A percentile compares a stretch with the other conserved stretches of the same genome.
Conservation (phyloP, 1,284 basidiomycete species). For the Kalmanozyma brasiliensis region DNA sequence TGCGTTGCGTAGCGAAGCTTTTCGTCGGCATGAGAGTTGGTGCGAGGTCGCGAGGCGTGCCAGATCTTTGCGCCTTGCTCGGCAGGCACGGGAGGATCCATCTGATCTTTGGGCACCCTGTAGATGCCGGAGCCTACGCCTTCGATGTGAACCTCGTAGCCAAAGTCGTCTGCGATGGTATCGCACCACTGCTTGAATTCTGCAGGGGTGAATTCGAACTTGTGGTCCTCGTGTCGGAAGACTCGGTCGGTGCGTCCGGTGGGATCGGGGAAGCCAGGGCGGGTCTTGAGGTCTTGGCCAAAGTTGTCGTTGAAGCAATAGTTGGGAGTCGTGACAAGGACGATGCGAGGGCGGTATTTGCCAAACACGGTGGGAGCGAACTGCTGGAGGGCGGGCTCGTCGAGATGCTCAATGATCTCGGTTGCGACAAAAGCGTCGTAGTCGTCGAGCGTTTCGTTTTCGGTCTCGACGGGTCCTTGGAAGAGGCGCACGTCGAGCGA, state of each 20-base stretch:
- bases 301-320: slow-evolving; percentile 90
- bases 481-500: slow-evolving; percentile 52
- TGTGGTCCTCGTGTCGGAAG: slow-evolving; percentile 83
- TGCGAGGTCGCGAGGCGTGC: slow-evolving; percentile 34
- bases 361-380: slow-evolving; percentile 85
- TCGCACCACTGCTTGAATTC: slow-evolving; percentile 83
- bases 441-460: slow-evolving; percentile 79
- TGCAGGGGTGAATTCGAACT: slow-evolving; percentile 87
- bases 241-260: slow-evolving; percentile 75
- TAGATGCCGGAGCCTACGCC: slow-evolving; percentile 45
- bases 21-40: slow-evolving; percentile 33
- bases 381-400: slow-evolving; percentile 76
- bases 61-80: slow-evolving; percentile 35
- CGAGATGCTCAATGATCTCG: slow-evolving; percentile 92
- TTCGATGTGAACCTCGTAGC: slow-evolving; percentile 73
- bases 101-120: slow-evolving; percentile 28
- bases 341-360: slow-evolving; percentile 79
- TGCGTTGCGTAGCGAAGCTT: slow-evolving; percentile 42
- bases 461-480: slow-evolving; percentile 79
- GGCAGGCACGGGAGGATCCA: slow-evolving; percentile 20
- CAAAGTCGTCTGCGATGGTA: slow-evolving; percentile 76
- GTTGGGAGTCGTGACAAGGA: slow-evolving; percentile 89
- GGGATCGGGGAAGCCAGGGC: slow-evolving; percentile 76
- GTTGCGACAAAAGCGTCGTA: slow-evolving; percentile 85
- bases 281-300: slow-evolving; percentile 56